phyloP scores from a whole-genome alignment of 192 early-diverging fungal species.

The Hyaloraphidium curvatum region DNA sequence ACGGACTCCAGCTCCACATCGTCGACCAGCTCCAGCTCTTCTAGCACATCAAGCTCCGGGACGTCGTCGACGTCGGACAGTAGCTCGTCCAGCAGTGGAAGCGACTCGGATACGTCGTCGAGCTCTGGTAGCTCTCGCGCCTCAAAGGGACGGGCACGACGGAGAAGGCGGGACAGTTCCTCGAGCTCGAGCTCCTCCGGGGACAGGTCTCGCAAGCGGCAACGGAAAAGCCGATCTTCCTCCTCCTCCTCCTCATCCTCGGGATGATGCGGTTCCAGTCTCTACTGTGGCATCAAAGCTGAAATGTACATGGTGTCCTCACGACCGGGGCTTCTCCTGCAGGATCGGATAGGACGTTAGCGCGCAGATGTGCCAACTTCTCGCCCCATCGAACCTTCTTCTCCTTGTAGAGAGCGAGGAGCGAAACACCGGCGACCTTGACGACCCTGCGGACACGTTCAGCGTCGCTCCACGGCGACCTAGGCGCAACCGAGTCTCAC shows the following conservation, averaged over 20 bases:
- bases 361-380: neutral
- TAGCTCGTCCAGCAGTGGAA: no score
- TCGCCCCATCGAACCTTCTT: slow-evolving; percentile 87
- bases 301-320: neutral
- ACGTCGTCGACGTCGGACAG: neutral
- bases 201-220: neutral
- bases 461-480: neutral
- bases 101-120: neutral
- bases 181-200: no score
- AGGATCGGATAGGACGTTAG: no score
- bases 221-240: no score
- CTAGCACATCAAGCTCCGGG: neutral
- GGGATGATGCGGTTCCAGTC: no score
- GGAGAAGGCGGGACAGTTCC: no score
- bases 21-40: neutral
- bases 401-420: slow-evolving; percentile 98
- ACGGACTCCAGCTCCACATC: neutral
- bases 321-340: slow-evolving; percentile 96
- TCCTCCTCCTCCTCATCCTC: no score
- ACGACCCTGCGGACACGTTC: slow-evolving; percentile 38
- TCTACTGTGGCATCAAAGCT: no score
- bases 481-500: slow-evolving; percentile 8
- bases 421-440: slow-evolving; percentile 98
- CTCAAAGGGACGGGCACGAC: neutral
- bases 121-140: neutral